These are phyloP conservation scores for Pyracantha coccinea DNA, from an alignment of 331 rosid genomes.

Conservation along the genomic window DNA sequence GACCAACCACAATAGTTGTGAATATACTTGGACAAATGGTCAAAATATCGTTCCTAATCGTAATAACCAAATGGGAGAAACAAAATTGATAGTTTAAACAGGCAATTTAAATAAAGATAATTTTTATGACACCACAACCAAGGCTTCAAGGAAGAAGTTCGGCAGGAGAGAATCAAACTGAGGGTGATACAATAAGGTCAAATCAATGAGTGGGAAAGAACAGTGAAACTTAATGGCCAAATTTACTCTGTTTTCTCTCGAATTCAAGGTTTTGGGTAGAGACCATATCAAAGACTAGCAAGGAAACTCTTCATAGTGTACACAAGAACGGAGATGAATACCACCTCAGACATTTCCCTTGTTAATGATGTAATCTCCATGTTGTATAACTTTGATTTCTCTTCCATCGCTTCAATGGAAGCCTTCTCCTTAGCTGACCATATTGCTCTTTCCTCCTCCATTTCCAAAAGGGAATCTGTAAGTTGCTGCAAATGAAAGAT, in stretches of 20 bases:
- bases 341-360: constrained; percentile 53
- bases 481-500: constrained; percentile 55
- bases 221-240: background rate
- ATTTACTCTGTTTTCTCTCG: background rate
- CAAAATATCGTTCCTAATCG: background rate
- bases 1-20: background rate
- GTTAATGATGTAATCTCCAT: constrained; percentile 42
- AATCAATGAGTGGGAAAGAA: background rate
- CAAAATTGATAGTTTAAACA: background rate
- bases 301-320: constrained; percentile 10
- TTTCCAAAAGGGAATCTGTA: constrained; percentile 77
- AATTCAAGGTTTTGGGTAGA: background rate
- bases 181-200: background rate
- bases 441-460: constrained; percentile 89
- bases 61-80: background rate
- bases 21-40: background rate
- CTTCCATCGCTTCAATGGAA: constrained; percentile 56
- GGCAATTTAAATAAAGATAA: background rate
- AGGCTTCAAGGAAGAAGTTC: background rate
- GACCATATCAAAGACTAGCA: background rate
- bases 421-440: constrained; percentile 79
- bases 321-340: constrained; percentile 4
- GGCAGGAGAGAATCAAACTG: background rate
- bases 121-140: background rate
- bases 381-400: constrained; percentile 40